phyloP scores from a whole-genome alignment of 371 early-diverging fungal species.

The Nematocida displodere region DNA sequence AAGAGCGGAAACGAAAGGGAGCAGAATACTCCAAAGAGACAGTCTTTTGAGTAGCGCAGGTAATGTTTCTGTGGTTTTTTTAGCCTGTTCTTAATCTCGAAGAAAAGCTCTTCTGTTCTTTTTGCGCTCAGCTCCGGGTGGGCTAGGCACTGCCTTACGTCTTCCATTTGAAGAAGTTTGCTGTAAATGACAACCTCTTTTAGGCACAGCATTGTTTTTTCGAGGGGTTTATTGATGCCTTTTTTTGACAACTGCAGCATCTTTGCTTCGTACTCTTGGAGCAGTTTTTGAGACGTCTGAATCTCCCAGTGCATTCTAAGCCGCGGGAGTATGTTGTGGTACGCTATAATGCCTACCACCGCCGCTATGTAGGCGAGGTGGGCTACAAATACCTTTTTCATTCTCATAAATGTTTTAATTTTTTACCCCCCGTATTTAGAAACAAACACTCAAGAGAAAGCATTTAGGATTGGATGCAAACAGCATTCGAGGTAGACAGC shows the following conservation, averaged over 20 bases:
- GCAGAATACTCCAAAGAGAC: conserved; percentile 29
- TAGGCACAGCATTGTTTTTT: background rate
- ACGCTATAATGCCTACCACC: background rate
- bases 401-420: conserved; percentile 13
- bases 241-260: background rate
- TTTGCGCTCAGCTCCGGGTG: background rate
- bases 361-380: background rate
- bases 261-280: too few species aligned
- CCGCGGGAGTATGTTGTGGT: background rate
- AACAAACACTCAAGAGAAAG: background rate
- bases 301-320: background rate
- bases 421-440: background rate
- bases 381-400: background rate
- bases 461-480: background rate
- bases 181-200: conserved; percentile 39
- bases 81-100: background rate
- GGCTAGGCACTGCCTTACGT: background rate
- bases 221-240: too few species aligned
- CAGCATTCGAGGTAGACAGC: conserved; percentile 36
- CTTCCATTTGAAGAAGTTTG: background rate
- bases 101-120: background rate
- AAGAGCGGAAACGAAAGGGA: conserved; percentile 3
- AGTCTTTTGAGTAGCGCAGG: conserved; percentile 18
- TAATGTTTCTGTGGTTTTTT: background rate
- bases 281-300: too few species aligned